phyloP scores from a whole-genome alignment of 768 basidiomycete genomes.

The Leccinum fibrillosum region DNA sequence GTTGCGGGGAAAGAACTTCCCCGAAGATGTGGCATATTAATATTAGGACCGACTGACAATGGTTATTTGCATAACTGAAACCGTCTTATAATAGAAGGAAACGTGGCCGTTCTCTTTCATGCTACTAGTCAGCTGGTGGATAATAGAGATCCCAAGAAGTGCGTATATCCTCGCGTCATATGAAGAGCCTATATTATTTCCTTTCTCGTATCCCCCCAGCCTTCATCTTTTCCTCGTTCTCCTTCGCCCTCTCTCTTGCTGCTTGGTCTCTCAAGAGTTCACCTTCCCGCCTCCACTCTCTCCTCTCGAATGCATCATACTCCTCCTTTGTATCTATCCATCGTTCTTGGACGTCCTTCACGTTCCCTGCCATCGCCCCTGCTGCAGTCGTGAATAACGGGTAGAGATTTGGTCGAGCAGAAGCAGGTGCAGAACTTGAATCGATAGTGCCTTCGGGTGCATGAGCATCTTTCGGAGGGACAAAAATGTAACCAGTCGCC shows the following conservation, averaged over 20 bases:
- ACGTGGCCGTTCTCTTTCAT: not conserved
- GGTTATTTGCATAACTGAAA: not conserved
- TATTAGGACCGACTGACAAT: not conserved
- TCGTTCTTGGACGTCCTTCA: slow-evolving; percentile 84
- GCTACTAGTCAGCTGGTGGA: not conserved
- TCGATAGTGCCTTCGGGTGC: slow-evolving; percentile 32
- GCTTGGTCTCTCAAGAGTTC: slow-evolving; percentile 36
- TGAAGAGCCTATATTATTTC: slow-evolving; percentile 18
- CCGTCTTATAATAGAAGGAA: not conserved
- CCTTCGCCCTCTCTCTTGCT: slow-evolving; percentile 13
- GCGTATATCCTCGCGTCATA: not conserved
- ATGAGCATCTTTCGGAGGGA: slow-evolving; percentile 47
- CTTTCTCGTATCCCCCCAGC: slow-evolving; percentile 27
- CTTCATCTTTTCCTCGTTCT: not conserved
- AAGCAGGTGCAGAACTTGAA: slow-evolving; percentile 31
- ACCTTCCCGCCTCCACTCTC: slow-evolving; percentile 75
- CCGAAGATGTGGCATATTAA: not conserved
- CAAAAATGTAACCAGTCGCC: slow-evolving; percentile 88
- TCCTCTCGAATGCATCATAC: slow-evolving; percentile 79
- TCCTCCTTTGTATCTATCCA: slow-evolving; percentile 86
- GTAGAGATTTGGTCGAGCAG: slow-evolving; percentile 60
- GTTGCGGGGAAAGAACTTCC: not conserved
- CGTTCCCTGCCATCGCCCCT: slow-evolving; percentile 49
- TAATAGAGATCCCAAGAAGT: not conserved
- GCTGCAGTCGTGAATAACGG: slow-evolving; percentile 66